Conservation (phyloP, 768 basidiomycete genomes). For the Leccinum fibrillosum region DNA sequence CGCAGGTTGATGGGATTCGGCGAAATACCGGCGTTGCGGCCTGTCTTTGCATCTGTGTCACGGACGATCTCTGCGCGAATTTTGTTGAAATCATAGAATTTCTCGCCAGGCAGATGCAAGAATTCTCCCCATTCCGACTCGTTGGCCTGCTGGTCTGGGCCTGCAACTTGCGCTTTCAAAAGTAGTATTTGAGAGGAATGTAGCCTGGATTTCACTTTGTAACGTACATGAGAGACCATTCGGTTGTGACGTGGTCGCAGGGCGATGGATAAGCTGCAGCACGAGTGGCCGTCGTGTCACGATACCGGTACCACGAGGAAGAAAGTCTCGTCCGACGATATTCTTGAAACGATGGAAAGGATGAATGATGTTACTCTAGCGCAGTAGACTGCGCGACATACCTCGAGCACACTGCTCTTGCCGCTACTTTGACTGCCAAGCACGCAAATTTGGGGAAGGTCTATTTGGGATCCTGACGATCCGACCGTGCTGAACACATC, state of each 20-base stretch:
- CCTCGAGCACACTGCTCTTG: constrained; percentile 92
- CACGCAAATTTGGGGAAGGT: constrained; percentile 90
- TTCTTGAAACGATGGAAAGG: constrained; percentile 50
- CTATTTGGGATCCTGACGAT: constrained; percentile 72
- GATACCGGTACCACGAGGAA: constrained; percentile 98
- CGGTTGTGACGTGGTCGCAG: constrained; percentile 44
- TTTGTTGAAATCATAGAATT: constrained; percentile 97
- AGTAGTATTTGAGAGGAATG: neutral
- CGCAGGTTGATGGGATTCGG: constrained; percentile 96
- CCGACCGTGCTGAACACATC: constrained; percentile 88
- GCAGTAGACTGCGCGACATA: constrained; percentile 30
- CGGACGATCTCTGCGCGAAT: constrained; percentile 94
- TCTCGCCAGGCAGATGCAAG: constrained; percentile 92
- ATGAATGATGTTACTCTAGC: constrained; percentile 4
- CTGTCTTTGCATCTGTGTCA: constrained; percentile 98
- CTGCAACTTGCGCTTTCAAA: constrained; percentile 33
- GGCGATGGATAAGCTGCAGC: constrained; percentile 90
- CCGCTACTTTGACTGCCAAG: constrained; percentile 90
- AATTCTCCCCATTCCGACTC: constrained; percentile 99
- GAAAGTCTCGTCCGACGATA: constrained; percentile 96
- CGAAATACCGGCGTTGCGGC: constrained; percentile 97
- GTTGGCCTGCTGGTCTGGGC: constrained; percentile 75
- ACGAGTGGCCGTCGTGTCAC: constrained; percentile 96
- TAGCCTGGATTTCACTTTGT: neutral
- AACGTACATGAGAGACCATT: constrained; percentile 46